Evolutionary conservation across 352 stramenopile genomes (phyloP), one percentile per base, ranked within the genome.

Genomic region (Pythium aphanidermatum): DNA sequence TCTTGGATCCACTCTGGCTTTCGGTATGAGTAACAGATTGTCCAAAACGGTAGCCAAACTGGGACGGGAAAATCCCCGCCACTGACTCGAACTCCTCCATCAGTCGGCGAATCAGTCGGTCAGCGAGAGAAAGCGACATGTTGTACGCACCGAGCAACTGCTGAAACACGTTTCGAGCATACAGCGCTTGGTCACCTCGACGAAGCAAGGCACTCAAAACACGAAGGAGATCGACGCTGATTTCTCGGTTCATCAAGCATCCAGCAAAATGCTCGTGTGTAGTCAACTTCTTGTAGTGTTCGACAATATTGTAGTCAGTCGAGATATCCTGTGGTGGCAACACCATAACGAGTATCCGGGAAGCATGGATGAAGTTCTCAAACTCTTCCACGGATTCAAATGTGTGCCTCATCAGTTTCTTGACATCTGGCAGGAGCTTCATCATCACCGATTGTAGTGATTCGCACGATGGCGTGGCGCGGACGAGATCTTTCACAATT

Each of bases 31-130:
- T 29, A 23, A 51, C 72, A 1, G 67, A 85, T 6, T 60, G 57
- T 7, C 78, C 75, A 42, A 93, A 93, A 44, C 78, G 78, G 46
- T 85, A 93, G 16, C 76, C 75, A 25, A 86, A 59, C 17, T 72
- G 55, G 1, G 74, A 62, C 9, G 68, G 46, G 14, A 64, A 46
- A 14, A 84, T 58, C 14, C 58, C 57, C 0, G 49, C 61, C 5
- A 67, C 48, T 2, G 57, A 47, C 26, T 85, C 74, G 33, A 88
- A 83, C 0, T 70, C 58, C n/a, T 82, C 54, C 4, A 88, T 64
- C 20, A 88, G 24, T 1, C 66, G 49, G 12, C 79, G 70, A 19
- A 92, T 30, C 21, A 68, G 44, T 10, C 77, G 64, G 52, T 93
- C 82, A 8, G 76, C 58, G 0, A 56, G 34, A 20, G 70, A 83